Base-by-base conservation (phyloP, 2,329 filamentous ascomycete genomes). In the Emmonsiellopsis sp. region DNA sequence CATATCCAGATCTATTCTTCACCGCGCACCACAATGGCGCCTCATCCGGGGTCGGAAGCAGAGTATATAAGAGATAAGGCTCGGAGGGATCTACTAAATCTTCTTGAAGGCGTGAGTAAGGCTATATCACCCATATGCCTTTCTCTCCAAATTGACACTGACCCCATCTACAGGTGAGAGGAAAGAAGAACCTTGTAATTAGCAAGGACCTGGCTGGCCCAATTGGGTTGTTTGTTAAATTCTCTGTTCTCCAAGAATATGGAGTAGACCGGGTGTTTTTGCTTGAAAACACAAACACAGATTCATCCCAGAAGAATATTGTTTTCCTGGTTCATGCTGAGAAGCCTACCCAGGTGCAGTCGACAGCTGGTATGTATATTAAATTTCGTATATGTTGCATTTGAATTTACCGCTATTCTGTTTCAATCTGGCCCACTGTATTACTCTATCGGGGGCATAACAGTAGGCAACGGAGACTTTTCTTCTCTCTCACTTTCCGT, bases 261-360 rank as follows among this genome's bases (percentile, higher is more conserved):
- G 94, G 94, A 33, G 91, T 98, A 61, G 91, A 97, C 71, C 95
- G 95, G 71, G 88, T 96, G 61, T 98, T 97, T 76, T 86, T 96
- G 65, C 78, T 98, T 46, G 93, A 98, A 71, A 97, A 96, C 72
- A 83, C 86, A 65, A 97, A 98, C 72, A 85, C 90, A 69, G 92
- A 97, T 71, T 87, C 89, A 14, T 94, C 86, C 65, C 93, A 97
- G 74, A 85, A 88, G 65, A 98, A 96, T 77, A 83, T 98, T 58
- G 82, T 98, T 60, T 98, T 97, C 73, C 82, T 98, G 61, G 87
- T 90, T 14, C 82, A 91, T 64, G 92, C 90, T 57, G 93, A 97
- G 73, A 92, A 88, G 68, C 85, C 87, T 53, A 86, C 82, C 59
- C 86, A 93, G 65, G 86, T 91, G 52, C 84, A 89, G 68, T 78